phyloP scores from a whole-genome alignment of 192 early-diverging fungal species.

The Cladochytrium replicatum region DNA sequence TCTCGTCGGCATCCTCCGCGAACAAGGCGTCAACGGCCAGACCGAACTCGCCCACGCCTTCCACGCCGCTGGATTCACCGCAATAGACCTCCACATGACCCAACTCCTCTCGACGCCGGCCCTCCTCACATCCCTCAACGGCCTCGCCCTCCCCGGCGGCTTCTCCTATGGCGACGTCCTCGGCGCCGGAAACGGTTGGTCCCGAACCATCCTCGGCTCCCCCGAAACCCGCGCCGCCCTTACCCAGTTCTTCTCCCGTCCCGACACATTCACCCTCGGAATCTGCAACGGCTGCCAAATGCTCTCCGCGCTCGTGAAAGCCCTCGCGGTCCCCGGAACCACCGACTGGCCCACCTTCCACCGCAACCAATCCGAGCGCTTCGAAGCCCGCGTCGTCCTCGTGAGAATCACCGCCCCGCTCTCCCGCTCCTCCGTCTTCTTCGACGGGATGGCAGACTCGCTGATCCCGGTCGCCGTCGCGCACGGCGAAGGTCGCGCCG shows the following conservation, averaged over 20 bases:
- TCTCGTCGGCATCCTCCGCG: constrained; percentile 94
- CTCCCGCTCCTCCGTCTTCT: constrained; percentile 52
- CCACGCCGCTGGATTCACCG: constrained; percentile 83
- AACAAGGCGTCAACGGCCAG: constrained; percentile 96
- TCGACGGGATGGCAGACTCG: constrained; percentile 84
- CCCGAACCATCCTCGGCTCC: constrained; percentile 78
- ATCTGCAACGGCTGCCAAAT: constrained; percentile 99
- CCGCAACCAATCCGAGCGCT: constrained; percentile 88
- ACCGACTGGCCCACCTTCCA: constrained; percentile 86
- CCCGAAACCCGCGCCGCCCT: constrained; percentile 61
- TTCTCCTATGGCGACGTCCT: constrained; percentile 99
- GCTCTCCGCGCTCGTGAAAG: constrained; percentile 69
- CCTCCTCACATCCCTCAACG: neutral
- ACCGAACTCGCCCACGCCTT: constrained; percentile 94
- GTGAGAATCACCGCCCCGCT: constrained; percentile 48
- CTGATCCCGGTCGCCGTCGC: constrained; percentile 88
- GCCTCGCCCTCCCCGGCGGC: constrained; percentile 87
- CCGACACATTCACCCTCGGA: constrained; percentile 90
- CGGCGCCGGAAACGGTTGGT: constrained; percentile 98
- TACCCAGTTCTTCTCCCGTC: constrained; percentile 64
- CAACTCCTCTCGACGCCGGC: constrained; percentile 62
- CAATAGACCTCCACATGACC: constrained; percentile 98
- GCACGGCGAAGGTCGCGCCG: constrained; percentile 92
- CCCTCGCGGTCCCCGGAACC: constrained; percentile 82
- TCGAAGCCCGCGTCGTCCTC: constrained; percentile 82